These are phyloP conservation scores for Ambrosiella beaveri DNA, from an alignment of 2,329 filamentous ascomycete species.

Conservation along the genomic window DNA sequence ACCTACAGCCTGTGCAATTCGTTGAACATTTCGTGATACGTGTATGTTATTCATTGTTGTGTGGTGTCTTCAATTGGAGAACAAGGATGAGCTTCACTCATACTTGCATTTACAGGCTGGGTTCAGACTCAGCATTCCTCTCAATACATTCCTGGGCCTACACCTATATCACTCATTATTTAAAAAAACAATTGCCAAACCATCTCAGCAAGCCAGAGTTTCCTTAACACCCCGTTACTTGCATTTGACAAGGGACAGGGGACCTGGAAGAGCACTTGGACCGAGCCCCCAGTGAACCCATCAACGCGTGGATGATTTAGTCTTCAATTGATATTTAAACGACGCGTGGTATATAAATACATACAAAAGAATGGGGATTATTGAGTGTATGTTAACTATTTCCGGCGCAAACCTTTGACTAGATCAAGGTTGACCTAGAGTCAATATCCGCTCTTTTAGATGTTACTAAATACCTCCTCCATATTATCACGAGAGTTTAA, in stretches of 20 bases:
- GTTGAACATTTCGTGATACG: conserved; percentile 24
- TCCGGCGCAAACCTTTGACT: too few species aligned
- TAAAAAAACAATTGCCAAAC: neutral
- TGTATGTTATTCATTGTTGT: neutral
- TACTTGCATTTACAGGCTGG: neutral
- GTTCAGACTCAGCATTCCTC: neutral
- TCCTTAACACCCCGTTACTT: neutral
- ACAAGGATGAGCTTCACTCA: neutral
- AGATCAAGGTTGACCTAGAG: too few species aligned
- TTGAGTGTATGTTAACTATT: too few species aligned
- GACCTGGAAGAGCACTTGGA: neutral
- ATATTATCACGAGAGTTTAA: neutral
- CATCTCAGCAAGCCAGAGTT: neutral
- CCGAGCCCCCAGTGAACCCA: neutral
- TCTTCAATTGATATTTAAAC: conserved; percentile 10
- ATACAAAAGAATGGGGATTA: neutral
- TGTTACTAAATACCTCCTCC: too few species aligned
- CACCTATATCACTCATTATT: neutral
- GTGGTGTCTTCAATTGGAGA: neutral
- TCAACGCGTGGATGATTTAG: neutral
- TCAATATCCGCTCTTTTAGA: too few species aligned
- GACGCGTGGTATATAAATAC: neutral
- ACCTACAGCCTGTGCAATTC: conserved; percentile 35
- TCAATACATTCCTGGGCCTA: neutral
- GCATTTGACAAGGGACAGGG: neutral